Evolutionary conservation across 2,329 filamentous ascomycete species (phyloP), one percentile per base, ranked within the genome.

Genomic region (Fusarium beomiforme): DNA sequence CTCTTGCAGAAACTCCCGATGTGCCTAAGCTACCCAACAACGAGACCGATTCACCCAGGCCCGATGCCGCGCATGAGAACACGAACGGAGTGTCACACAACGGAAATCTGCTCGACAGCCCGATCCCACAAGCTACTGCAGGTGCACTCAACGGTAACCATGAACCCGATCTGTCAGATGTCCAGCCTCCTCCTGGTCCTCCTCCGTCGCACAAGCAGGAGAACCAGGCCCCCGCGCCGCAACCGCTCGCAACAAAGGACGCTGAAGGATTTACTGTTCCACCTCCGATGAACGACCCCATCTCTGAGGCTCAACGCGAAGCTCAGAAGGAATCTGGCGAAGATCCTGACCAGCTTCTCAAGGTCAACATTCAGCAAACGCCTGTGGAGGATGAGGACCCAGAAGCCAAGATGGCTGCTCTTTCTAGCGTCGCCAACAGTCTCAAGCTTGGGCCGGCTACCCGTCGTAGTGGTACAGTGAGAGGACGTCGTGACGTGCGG

Each of bases 401-500:
- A 2, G 90, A 91, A 64, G 93, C 90, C 49, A 90, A 91, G 76
- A 85, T 91, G 75, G 92, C 91, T 23, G 93, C 93, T 5, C 81
- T 95, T 53, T 91, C 92, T 6, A 94, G 88, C 75, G 90, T 96
- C 50, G 90, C 91, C 33, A 93, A 91, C 75, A 92, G 91, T 4
- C 83, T 97, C 39, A 90, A 91, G 61, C 81, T 86, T 76, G 85
- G 89, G 29, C 87, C 90, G 60, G 90, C 94, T 23, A 88, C 88
- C 61, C 89, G 92, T 29, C 92, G 90, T 76, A 84, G 88, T 17
- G 92, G 93, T 47, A 98, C 94, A 17, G 85, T 97, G 19, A 89
- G 96, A 73, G 96, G 96, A 55, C 92, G 96, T 67, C 89, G 96
- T 78, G 95, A 98, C 79, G 93, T 97, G 69, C 90, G 95, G 64